These are phyloP conservation scores for Nothophoma quercina DNA, from an alignment of 2,329 filamentous ascomycete species.

Conservation along the genomic window DNA sequence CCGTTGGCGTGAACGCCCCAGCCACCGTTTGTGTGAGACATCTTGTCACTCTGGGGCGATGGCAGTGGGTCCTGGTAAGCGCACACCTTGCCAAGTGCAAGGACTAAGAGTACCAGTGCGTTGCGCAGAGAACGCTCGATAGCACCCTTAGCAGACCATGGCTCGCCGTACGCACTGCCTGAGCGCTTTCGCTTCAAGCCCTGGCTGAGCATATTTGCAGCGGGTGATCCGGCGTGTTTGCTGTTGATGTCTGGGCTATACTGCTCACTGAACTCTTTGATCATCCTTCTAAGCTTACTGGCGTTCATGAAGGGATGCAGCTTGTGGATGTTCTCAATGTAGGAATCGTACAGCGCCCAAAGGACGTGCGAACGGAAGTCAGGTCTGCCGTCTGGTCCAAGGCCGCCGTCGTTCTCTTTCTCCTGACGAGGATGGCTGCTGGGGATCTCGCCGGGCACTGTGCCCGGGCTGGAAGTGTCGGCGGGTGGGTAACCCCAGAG, in stretches of 20 bases:
- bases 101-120: slow-evolving; percentile 80
- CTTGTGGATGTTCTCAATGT: slow-evolving; percentile 67
- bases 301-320: slow-evolving; percentile 71
- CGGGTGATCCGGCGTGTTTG: slow-evolving; percentile 33
- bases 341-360: slow-evolving; percentile 61
- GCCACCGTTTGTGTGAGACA: slow-evolving; percentile 19
- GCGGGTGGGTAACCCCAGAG: slow-evolving; percentile 60
- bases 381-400: slow-evolving; percentile 61
- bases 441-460: slow-evolving; percentile 22
- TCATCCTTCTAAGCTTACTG: slow-evolving; percentile 59
- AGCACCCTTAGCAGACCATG: slow-evolving; percentile 30
- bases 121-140: slow-evolving; percentile 59
- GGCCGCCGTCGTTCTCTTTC: slow-evolving; percentile 56
- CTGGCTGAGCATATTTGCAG: slow-evolving; percentile 26
- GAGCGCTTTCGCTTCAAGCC: slow-evolving; percentile 49
- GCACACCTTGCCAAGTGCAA: slow-evolving; percentile 88
- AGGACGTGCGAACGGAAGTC: slow-evolving; percentile 62
- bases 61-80: slow-evolving; percentile 60
- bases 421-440: slow-evolving; percentile 43
- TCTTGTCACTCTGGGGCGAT: slow-evolving; percentile 62
- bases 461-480: slow-evolving; percentile 47
- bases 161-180: slow-evolving; percentile 35
- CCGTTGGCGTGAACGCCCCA: slow-evolving; percentile 44
- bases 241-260: slow-evolving; percentile 43
- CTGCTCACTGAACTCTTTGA: slow-evolving; percentile 55